phyloP scores from a whole-genome alignment of 169 alveolate species.

The Nephromyces sp. region DNA sequence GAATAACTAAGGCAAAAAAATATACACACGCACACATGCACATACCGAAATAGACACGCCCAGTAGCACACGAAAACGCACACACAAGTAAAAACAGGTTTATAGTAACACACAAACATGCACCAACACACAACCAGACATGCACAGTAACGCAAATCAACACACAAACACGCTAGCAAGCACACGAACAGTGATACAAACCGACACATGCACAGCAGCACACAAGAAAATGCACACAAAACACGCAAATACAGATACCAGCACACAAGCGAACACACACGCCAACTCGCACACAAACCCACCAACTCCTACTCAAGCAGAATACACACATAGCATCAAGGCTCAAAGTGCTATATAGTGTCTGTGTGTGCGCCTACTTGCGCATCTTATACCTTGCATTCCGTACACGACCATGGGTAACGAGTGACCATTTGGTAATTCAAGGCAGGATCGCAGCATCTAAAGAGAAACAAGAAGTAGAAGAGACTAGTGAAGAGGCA shows the following conservation, averaged over 20 bases:
- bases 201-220: too few species aligned
- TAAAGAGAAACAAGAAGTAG: background rate
- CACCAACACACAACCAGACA: background rate
- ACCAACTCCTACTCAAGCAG: too few species aligned
- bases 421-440: conserved; percentile 29
- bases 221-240: background rate
- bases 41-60: background rate
- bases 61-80: background rate
- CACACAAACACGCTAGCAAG: background rate
- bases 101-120: background rate
- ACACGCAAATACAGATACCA: background rate
- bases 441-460: conserved; percentile 53
- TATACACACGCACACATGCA: background rate
- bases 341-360: background rate
- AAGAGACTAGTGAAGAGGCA: background rate
- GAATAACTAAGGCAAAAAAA: background rate
- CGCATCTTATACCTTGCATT: too few species aligned
- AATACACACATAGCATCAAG: too few species aligned
- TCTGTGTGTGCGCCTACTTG: background rate
- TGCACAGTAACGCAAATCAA: background rate
- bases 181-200: background rate
- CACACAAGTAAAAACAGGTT: background rate
- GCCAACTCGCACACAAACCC: too few species aligned
- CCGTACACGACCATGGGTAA: conserved; percentile 42
- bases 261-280: background rate